Base-by-base conservation (phyloP, 2,329 filamentous ascomycete species). In the Aspergillus sojae region DNA sequence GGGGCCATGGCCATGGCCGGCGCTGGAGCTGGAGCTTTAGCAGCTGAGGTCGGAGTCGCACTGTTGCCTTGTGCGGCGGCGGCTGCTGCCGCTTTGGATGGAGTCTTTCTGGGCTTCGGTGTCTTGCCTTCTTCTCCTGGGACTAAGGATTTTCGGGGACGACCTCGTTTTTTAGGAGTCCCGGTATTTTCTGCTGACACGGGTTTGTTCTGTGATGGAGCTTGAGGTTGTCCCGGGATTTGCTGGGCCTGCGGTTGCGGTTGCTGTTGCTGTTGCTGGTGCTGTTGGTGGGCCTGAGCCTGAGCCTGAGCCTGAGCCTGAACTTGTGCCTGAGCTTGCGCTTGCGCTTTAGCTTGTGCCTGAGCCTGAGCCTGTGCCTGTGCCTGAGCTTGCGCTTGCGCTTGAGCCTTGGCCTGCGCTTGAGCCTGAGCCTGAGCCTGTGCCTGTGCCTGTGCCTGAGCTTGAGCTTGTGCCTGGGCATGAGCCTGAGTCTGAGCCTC, bases 101-200 rank as follows among this genome's bases (percentile, higher is more conserved):
- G 26, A 26, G 45, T 48, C 50, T 68, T 65, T 57, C 61, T 67
- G 4, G 65, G 62, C 26, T 67, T 69, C 10, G 48, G 56, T 19
- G 68, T 63, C n/a, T 66, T 65, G 19, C 58, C 63, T 41, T 64
- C 66, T 50, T 69, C 68, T 14, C 67, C 67, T n/a, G 65, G 65
- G 4, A 61, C 43, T 26, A 61, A 52, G 9, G 64, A 62, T 56
- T 76, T 76, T 39, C 74, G 73, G 12, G 74, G 74, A 32, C 74
- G 74, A 54, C 74, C 74, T 58, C 74, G 71, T 52, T 74, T 74
- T 32, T 61, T 62, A n/a, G 67, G 67, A 7, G 67, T 63, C 21
- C 60, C 63, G 14, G 60, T 61, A n/a, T 63, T 56, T 12, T 54
- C 62, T 7, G 64, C 55, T 5, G 61, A 52, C 6, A 46, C 39